phyloP scores from a whole-genome alignment of 1,139 yeast species.

The Citeromyces hawaiiensis region DNA sequence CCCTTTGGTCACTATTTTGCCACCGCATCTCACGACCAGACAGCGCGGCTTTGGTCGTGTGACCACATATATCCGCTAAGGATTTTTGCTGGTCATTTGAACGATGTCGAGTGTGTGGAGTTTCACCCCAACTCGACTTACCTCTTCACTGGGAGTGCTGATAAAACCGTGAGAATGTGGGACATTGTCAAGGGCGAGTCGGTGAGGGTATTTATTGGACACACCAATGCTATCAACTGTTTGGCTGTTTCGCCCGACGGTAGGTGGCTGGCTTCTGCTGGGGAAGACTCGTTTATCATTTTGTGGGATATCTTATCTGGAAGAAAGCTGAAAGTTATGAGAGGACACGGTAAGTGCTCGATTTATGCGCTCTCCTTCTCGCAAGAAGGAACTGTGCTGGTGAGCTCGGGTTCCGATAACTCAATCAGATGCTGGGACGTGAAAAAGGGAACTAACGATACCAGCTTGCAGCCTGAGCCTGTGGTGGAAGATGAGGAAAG shows the following conservation, averaged over 20 bases:
- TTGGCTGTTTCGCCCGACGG: slow-evolving; percentile 95
- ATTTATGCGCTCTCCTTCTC: slow-evolving; percentile 80
- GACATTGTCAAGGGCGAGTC: slow-evolving; percentile 82
- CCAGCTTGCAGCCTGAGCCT: slow-evolving; percentile 50
- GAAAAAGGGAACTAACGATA: slow-evolving; percentile 69
- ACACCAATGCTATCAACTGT: slow-evolving; percentile 75
- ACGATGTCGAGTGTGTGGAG: slow-evolving; percentile 89
- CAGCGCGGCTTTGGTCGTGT: slow-evolving; percentile 95
- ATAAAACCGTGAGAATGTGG: slow-evolving; percentile 97
- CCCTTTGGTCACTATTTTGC: slow-evolving; percentile 97
- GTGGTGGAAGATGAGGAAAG: slow-evolving; percentile 20
- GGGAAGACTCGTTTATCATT: slow-evolving; percentile 82
- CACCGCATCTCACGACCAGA: slow-evolving; percentile 94
- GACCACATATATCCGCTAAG: slow-evolving; percentile 95
- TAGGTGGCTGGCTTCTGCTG: slow-evolving; percentile 90
- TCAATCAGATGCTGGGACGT: slow-evolving; percentile 96
- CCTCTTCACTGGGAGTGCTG: slow-evolving; percentile 89
- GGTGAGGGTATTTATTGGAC: slow-evolving; percentile 91
- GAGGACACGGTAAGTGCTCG: slow-evolving; percentile 85
- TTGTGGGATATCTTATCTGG: slow-evolving; percentile 96
- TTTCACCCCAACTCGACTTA: slow-evolving; percentile 96
- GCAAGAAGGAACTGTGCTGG: slow-evolving; percentile 77
- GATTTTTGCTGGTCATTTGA: slow-evolving; percentile 93
- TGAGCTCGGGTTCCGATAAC: slow-evolving; percentile 88
- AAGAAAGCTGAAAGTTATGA: slow-evolving; percentile 64